Percentiles rank a stretch among this genome's conserved stretches.
These are phyloP conservation scores for Phytopythium aichiense DNA, from an alignment of 352 stramenopile genomes.

Conservation along the genomic window DNA sequence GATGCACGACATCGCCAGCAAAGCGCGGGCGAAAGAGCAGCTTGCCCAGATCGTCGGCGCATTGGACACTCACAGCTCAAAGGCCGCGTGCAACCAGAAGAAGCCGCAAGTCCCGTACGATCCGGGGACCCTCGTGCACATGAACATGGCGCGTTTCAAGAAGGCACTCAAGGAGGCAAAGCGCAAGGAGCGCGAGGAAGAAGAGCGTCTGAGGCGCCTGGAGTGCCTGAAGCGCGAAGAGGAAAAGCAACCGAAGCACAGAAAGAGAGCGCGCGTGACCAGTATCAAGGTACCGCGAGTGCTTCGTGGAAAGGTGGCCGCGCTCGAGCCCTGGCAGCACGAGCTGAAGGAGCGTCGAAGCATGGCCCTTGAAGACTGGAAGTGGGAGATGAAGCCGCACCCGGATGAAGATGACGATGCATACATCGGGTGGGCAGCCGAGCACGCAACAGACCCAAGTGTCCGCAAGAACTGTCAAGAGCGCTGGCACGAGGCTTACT, in stretches of 20 bases:
- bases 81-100: not conserved
- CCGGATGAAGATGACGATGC: not conserved
- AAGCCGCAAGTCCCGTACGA: not conserved
- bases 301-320: not conserved
- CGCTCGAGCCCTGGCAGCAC: not conserved
- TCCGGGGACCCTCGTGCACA: not conserved
- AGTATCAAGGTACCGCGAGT: not conserved
- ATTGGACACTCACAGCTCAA: not conserved
- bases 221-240: no score
- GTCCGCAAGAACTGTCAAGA: not conserved
- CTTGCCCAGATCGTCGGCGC: not conserved
- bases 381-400: not conserved
- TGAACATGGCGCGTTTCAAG: not conserved
- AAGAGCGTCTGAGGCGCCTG: no score
- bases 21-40: not conserved
- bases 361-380: not conserved
- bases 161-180: not conserved
- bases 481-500: no score
- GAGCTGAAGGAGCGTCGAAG: not conserved
- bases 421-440: not conserved
- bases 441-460: not conserved
- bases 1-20: slow-evolving; percentile 3
- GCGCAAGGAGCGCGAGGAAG: not conserved
- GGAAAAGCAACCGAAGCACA: no score
- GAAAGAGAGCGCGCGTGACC: no score